Evolutionary conservation across 148 eudicot genomes (phyloP), one percentile per base, ranked within the genome.

Genomic region (Rheum nobile): DNA sequence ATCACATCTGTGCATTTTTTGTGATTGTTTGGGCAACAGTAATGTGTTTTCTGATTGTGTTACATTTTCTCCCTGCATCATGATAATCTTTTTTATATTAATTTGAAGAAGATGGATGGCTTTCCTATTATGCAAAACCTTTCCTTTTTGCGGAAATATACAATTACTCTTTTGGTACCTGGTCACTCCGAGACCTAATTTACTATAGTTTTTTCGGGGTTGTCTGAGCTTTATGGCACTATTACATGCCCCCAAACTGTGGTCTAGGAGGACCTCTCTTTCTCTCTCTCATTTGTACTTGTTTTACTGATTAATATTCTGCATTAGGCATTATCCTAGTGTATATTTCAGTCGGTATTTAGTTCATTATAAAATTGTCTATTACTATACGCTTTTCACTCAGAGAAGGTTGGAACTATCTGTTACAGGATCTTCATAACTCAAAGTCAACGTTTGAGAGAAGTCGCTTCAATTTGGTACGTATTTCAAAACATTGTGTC

Each of bases 381-480:
- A 37, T 31, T 28, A 61, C 38, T 28, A 28, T 61, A 31, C 68
- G 35, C 38, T 61, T 61, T 29, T 29, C 37, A 61, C 37, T 61
- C 41, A 65, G 14, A 65, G 70, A 37, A 32, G 32, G 19, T 65
- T 65, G 70, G 41, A 32, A 65, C 70, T 31, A 31, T 65, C 21
- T 65, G n/a, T 50, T 55, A 59, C 84, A 93, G 97, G 98, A 93
- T 68, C 91, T 91, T 68, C 91, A 86, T 16, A 93, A 93, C 81
- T 86, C 97, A 32, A 93, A 93, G 84, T 93, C 97, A 44, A 84
- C 88, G 80, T 93, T 91, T 87, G 98, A 93, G 83, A 88, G 85
- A 83, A 88, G 88, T 67, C 96, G 97, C 79, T 91, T 93, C 84
- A 89, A 87, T 82, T 84, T 93, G 87, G 97, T 91, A 88, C 77